Conservation (phyloP, 108 stramenopile species). For the Cyclotella kingstonii region DNA sequence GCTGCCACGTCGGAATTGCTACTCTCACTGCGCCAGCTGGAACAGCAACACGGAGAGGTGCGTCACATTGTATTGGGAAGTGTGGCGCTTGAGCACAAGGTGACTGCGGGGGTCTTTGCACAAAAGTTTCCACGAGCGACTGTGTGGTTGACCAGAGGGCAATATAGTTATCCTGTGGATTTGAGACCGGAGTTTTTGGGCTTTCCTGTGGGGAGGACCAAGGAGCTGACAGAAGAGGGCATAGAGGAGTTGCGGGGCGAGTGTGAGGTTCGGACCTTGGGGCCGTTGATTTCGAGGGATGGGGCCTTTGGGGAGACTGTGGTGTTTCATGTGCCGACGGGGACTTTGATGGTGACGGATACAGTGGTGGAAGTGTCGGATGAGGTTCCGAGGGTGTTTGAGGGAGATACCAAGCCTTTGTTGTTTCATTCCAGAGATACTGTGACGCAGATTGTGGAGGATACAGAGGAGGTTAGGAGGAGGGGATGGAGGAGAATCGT, state of each 20-base stretch:
- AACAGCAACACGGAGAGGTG: constrained; percentile 73
- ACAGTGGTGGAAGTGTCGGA: constrained; percentile 83
- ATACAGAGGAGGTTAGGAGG: constrained; percentile 70
- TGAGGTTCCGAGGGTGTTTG: constrained; percentile 80
- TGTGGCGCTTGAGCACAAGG: constrained; percentile 94
- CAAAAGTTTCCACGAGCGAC: constrained; percentile 79
- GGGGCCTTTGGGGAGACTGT: constrained; percentile 93
- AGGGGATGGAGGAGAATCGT: constrained; percentile 89
- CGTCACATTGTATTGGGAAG: constrained; percentile 88
- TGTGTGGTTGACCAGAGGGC: constrained; percentile 86
- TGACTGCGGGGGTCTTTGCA: constrained; percentile 86
- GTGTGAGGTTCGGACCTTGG: constrained; percentile 74
- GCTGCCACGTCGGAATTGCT: constrained; percentile 87
- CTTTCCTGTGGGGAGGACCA: constrained; percentile 70
- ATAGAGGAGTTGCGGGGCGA: constrained; percentile 72
- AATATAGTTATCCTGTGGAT: constrained; percentile 82
- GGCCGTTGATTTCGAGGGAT: constrained; percentile 86
- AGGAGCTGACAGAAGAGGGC: constrained; percentile 44
- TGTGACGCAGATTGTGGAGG: constrained; percentile 71
- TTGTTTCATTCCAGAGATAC: constrained; percentile 92
- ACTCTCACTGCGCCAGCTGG: constrained; percentile 53
- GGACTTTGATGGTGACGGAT: constrained; percentile 89
- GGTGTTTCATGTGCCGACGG: constrained; percentile 82
- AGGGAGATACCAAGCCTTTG: constrained; percentile 80
- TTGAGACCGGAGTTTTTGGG: constrained; percentile 76